A percentile compares a stretch with the other conserved stretches of the same genome.
Evolutionary conservation across 1,284 basidiomycete species (phyloP).

Genomic region (Erythrobasidium hasegawianum): DNA sequence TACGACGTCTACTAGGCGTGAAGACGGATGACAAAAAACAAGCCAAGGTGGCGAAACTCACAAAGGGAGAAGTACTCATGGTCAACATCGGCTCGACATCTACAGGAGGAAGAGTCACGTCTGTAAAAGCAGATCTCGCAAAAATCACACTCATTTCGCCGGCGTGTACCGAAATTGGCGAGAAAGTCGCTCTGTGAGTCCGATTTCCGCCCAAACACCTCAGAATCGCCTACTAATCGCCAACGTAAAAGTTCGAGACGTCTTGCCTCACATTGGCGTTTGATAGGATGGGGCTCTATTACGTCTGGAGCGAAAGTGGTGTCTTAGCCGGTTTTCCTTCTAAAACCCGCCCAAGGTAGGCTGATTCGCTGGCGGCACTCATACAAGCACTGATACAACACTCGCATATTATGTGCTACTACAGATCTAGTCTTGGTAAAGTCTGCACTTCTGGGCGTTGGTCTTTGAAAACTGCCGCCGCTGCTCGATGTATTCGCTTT

Average conservation of each 20-base stretch:
- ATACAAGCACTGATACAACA: too few relatives aligned
- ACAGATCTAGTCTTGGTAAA: too few relatives aligned
- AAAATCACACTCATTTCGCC: slow-evolving; percentile 79
- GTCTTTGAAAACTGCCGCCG: too few relatives aligned
- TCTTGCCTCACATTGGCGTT: slow-evolving; percentile 95
- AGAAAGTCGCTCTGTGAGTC: slow-evolving; percentile 88
- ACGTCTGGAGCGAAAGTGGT: slow-evolving; percentile 12
- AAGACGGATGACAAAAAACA: slow-evolving; percentile 98
- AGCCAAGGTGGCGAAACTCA: slow-evolving; percentile 85
- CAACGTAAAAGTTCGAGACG: too few relatives aligned
- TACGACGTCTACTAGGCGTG: slow-evolving; percentile 92
- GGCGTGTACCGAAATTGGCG: slow-evolving; percentile 87
- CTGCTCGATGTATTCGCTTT: too few relatives aligned
- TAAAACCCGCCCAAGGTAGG: too few relatives aligned
- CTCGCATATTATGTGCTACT: too few relatives aligned
- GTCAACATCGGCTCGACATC: slow-evolving; percentile 62
- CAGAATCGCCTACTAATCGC: too few relatives aligned
- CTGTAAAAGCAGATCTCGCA: slow-evolving; percentile 72
- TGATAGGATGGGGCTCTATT: slow-evolving; percentile 52
- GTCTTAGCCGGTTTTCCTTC: not conserved
- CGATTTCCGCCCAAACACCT: too few relatives aligned
- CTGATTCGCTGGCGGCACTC: too few relatives aligned
- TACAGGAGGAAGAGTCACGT: slow-evolving; percentile 84
- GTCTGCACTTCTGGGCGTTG: too few relatives aligned
- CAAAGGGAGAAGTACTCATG: slow-evolving; percentile 82